Evolutionary conservation across 495 filamentous ascomycete species (phyloP), one percentile per base, ranked within the genome.

Genomic region (Tuber borchii): DNA sequence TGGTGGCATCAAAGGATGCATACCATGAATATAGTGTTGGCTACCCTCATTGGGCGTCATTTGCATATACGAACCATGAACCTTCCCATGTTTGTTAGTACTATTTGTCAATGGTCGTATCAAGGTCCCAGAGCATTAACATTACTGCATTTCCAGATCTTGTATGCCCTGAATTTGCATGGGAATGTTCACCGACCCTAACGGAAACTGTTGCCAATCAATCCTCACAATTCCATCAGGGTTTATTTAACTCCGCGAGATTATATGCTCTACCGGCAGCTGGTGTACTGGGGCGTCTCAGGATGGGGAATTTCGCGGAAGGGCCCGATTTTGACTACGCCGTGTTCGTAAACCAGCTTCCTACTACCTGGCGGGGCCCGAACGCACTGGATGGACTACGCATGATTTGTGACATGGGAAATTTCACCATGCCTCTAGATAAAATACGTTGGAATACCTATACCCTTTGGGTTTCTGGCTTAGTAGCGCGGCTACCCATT

Each of bases 121-220:
- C 4, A 31, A 26, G n/a, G n/a, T 14, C n/a, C n/a, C 2, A 6
- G 9, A 16, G n/a, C 2, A 14, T 61, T 61, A 61, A 61, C 51
- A 16, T n/a, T 10, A 61, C 26, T 0, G 14, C 14, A 9, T 16
- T 10, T 12, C n/a, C 3, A 61, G 51, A 61, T 31, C 9, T 61
- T 14, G 1, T 26, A 26, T 26, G 22, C n/a, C 0, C 0, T 1
- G 2, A 2, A 0, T 1, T 31, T 31, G 51, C 2, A 0, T 61
- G 51, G 51, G 51, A 61, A 31, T 61, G 51, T 61, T 61, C n/a
- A n/a, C 51, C 51, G 16, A 31, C 51, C n/a, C 51, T 61, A 61
- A 61, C 51, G 2, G 51, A 61, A 31, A 61, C 51, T 3, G 0
- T 14, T 61, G 51, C 1, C n/a, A 22, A 2, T 14, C 10, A 4